Percentiles rank a stretch among this genome's conserved stretches.
Evolutionary conservation across 495 filamentous ascomycete genomes (phyloP).

Genomic region (Achaetomiella virescens): DNA sequence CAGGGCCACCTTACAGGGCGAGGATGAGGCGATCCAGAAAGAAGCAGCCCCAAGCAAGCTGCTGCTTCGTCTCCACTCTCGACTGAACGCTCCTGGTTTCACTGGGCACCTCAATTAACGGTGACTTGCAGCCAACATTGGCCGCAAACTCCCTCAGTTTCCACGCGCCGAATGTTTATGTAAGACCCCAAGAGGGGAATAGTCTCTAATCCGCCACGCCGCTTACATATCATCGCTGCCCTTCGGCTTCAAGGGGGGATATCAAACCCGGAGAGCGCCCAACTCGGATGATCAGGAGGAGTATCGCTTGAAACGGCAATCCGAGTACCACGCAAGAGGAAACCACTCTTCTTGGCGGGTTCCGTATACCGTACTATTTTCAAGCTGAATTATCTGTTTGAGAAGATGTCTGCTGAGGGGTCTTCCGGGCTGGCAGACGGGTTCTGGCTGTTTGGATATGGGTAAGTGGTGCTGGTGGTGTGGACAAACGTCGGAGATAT

Average conservation of each 20-base stretch:
- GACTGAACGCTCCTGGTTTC: not conserved
- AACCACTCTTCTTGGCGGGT: not conserved
- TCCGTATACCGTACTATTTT: not conserved
- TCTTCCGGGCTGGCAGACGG: slow-evolving; percentile 37
- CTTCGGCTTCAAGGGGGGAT: not conserved
- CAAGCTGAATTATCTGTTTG: not conserved
- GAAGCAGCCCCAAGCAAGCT: too few relatives aligned
- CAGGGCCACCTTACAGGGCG: too few relatives aligned
- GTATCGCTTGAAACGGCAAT: not conserved
- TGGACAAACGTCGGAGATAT: slow-evolving; percentile 2
- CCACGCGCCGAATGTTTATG: slow-evolving; percentile 2
- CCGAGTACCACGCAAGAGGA: not conserved
- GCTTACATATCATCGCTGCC: not conserved
- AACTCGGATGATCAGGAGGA: not conserved
- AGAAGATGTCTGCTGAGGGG: slow-evolving; percentile 20
- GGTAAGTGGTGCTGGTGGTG: slow-evolving; percentile 47
- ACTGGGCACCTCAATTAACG: slow-evolving; percentile 3
- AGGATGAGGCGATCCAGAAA: too few relatives aligned
- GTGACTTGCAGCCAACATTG: slow-evolving; percentile 6
- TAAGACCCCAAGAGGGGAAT: not conserved
- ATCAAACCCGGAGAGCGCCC: slow-evolving; percentile 13
- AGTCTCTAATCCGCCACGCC: not conserved
- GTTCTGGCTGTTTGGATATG: slow-evolving; percentile 90
- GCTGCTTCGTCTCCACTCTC: too few relatives aligned
- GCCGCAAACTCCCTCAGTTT: not conserved